Evolutionary conservation across 345 rosid genomes (phyloP).

Genomic region (Hevea brasiliensis): DNA sequence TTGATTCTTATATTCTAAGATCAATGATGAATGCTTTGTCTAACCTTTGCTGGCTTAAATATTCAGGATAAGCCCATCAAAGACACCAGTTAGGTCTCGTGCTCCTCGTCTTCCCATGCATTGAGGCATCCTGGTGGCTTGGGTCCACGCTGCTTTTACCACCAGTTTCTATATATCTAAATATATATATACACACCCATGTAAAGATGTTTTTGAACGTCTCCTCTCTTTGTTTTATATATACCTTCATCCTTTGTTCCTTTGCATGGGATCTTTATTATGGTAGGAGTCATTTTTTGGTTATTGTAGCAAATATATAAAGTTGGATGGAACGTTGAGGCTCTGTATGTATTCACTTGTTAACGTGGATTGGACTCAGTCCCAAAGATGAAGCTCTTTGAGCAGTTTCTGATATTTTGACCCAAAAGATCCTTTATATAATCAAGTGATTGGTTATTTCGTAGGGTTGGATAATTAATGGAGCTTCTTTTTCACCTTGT

Average conservation of each 20-base stretch:
- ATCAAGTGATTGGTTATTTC: background rate
- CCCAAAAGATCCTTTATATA: background rate
- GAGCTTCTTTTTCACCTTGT: background rate
- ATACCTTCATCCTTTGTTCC: slow-evolving; percentile 14
- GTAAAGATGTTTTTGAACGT: slow-evolving; percentile 38
- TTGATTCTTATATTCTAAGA: background rate
- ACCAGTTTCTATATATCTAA: slow-evolving; percentile 2
- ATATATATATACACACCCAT: slow-evolving; percentile 33
- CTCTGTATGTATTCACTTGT: slow-evolving; percentile 13
- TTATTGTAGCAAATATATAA: slow-evolving; percentile 31
- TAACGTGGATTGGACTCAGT: slow-evolving; percentile 14
- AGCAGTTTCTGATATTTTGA: background rate
- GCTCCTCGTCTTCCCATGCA: slow-evolving; percentile 71
- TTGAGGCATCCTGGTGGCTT: slow-evolving; percentile 29
- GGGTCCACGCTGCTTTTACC: slow-evolving; percentile 12
- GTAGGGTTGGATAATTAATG: background rate
- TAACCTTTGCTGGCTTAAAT: slow-evolving; percentile 2
- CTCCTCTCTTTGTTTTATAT: slow-evolving; percentile 28
- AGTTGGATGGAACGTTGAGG: slow-evolving; percentile 44
- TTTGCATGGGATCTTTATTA: slow-evolving; percentile 22
- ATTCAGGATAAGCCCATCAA: slow-evolving; percentile 94
- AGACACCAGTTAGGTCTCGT: slow-evolving; percentile 95
- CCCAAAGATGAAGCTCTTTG: background rate
- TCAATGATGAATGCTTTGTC: background rate
- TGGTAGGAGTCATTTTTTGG: slow-evolving; percentile 27